phyloP scores from a whole-genome alignment of 2,329 filamentous ascomycete species.

The Fusarium poae region DNA sequence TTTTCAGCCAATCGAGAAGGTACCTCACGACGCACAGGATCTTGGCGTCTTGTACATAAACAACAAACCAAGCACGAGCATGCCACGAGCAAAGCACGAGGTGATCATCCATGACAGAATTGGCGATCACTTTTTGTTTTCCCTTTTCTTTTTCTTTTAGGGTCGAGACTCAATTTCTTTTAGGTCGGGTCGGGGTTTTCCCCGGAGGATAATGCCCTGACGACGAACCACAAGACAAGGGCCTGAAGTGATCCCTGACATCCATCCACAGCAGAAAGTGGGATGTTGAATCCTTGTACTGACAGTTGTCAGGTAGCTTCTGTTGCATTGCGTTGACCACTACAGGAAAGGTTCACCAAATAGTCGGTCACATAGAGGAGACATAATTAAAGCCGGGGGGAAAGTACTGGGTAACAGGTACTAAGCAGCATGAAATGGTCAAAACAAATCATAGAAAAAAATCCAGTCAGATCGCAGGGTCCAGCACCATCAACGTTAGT shows the following conservation, averaged over 20 bases:
- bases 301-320: not conserved
- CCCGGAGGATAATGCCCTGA: conserved; percentile 28
- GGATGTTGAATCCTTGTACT: conserved; percentile 4
- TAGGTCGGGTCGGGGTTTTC: not conserved
- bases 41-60: conserved; percentile 12
- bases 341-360: not conserved
- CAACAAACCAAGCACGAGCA: conserved; percentile 19
- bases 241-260: conserved; percentile 13
- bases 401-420: not conserved
- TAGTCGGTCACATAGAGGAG: conserved; percentile 1
- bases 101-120: conserved; percentile 20
- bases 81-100: conserved; percentile 39
- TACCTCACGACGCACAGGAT: conserved; percentile 22
- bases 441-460: conserved; percentile 24
- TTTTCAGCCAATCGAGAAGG: conserved; percentile 3
- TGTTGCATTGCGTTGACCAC: not conserved
- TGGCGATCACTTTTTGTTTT: conserved; percentile 28
- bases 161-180: conserved; percentile 21
- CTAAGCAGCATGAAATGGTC: conserved; percentile 6
- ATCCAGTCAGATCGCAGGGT: conserved; percentile 46
- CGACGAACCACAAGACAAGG: conserved; percentile 7
- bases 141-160: conserved; percentile 15
- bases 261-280: conserved; percentile 14
- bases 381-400: not conserved
- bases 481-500: conserved; percentile 32